These are phyloP conservation scores for Scenedesmus sp. DNA, from an alignment of 163 green algal genomes.

Conservation along the genomic window DNA sequence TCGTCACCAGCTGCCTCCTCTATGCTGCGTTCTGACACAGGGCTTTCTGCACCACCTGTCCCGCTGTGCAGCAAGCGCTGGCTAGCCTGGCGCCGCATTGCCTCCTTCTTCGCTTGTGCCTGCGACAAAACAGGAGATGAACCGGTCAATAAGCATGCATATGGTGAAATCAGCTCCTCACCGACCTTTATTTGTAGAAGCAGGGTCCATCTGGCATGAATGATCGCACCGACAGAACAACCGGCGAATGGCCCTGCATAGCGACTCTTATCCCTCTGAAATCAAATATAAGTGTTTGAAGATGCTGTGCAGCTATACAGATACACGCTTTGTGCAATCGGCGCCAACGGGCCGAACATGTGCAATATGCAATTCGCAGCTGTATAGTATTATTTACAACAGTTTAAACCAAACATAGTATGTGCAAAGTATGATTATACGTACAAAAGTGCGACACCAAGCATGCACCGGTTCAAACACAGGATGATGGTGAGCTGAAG, in stretches of 20 bases:
- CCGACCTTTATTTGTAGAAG: not conserved
- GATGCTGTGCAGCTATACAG: not conserved
- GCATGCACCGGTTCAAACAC: not conserved
- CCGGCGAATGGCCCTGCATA: not conserved
- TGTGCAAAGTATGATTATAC: not conserved
- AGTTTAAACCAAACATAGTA: not conserved
- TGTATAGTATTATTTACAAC: not conserved
- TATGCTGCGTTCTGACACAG: slow-evolving; percentile 10
- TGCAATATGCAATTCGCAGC: not conserved
- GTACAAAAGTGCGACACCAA: not conserved
- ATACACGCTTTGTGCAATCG: not conserved
- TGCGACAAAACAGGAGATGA: not conserved
- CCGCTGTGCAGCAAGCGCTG: slow-evolving; percentile 24
- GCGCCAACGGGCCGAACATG: not conserved
- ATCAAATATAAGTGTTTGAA: not conserved
- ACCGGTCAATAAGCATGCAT: not conserved
- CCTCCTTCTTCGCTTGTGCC: slow-evolving; percentile 5
- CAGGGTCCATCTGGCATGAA: not conserved
- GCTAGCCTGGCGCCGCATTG: slow-evolving; percentile 35
- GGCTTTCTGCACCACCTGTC: not conserved
- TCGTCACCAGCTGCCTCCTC: slow-evolving; percentile 26
- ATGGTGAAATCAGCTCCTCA: too few species aligned
- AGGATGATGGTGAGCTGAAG: not conserved
- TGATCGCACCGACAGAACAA: not conserved
- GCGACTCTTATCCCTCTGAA: not conserved